A percentile compares a stretch with the other conserved stretches of the same genome.
phyloP scores from a whole-genome alignment of 306 rosid genomes.

The Cyclanthera cordifolia region DNA sequence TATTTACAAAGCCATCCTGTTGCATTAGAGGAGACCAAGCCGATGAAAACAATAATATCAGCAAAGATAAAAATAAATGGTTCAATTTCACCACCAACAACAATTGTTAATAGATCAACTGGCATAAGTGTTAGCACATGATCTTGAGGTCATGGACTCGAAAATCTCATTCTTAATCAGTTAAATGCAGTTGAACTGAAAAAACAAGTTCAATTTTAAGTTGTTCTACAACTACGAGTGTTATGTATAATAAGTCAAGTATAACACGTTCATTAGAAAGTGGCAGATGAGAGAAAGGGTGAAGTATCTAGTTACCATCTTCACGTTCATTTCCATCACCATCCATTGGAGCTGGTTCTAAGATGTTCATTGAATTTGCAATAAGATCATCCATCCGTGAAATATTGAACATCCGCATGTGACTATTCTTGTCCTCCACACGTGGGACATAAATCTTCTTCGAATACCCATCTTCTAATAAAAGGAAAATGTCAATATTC shows the following conservation, averaged over 20 bases:
- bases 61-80: no score
- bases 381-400: conserved; percentile 67
- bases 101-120: no score
- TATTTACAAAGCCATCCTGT: not conserved
- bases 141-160: no score
- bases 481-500: conserved; percentile 14
- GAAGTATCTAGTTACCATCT: conserved; percentile 49
- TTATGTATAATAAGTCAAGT: not conserved
- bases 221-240: not conserved
- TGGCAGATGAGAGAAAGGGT: conserved; percentile 17
- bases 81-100: no score
- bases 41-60: no score
- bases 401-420: conserved; percentile 80
- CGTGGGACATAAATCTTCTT: conserved; percentile 72
- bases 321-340: conserved; percentile 66
- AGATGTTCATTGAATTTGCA: conserved; percentile 80
- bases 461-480: conserved; percentile 25
- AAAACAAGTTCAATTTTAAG: no score
- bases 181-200: no score
- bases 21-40: not conserved
- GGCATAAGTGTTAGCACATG: no score
- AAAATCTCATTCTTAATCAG: no score
- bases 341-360: conserved; percentile 78
- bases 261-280: no score
- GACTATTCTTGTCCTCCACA: conserved; percentile 88